Conservation (phyloP, 1,284 basidiomycete genomes). For the Fomes fomentarius region DNA sequence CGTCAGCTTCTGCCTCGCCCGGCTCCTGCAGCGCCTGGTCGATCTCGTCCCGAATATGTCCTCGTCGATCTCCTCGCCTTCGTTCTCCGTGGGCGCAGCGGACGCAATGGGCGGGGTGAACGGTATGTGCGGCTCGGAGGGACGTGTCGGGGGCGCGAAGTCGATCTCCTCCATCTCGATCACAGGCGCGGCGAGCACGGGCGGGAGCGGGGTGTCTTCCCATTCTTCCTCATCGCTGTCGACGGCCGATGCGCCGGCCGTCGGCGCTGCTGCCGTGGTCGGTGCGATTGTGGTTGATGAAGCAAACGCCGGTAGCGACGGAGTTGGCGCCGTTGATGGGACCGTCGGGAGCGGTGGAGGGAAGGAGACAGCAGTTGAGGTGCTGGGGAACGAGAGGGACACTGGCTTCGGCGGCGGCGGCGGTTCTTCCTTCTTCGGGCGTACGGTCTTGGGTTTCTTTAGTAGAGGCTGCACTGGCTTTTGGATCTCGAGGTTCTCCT, state of each 20-base stretch:
- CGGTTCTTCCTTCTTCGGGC: conserved; percentile 23
- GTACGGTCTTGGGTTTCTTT: conserved; percentile 16
- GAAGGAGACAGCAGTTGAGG: conserved; percentile 18
- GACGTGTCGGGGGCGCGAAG: conserved; percentile 15
- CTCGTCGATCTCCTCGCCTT: conserved; percentile 35
- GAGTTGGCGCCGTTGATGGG: conserved; percentile 7
- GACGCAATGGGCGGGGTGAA: conserved; percentile 29
- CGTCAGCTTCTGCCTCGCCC: conserved; percentile 4
- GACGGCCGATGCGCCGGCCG: conserved; percentile 26
- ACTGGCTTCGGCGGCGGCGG: conserved; percentile 39
- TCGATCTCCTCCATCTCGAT: conserved; percentile 34
- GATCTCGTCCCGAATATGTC: conserved; percentile 46
- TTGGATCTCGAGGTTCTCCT: conserved; percentile 43
- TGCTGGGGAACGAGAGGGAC: conserved; percentile 30
- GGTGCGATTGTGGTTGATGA: background rate
- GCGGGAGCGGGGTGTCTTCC: conserved; percentile 38
- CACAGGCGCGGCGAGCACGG: conserved; percentile 7
- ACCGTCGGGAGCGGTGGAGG: conserved; percentile 20
- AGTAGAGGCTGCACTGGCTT: conserved; percentile 27
- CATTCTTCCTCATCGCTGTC: conserved; percentile 58
- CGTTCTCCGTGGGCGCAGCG: conserved; percentile 28
- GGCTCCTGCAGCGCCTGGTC: conserved; percentile 41
- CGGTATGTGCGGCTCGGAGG: background rate
- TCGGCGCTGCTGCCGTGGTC: conserved; percentile 1
- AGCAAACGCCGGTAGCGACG: conserved; percentile 25